These are phyloP conservation scores for Quercus alba DNA, from an alignment of 306 rosid species.

Conservation along the genomic window DNA sequence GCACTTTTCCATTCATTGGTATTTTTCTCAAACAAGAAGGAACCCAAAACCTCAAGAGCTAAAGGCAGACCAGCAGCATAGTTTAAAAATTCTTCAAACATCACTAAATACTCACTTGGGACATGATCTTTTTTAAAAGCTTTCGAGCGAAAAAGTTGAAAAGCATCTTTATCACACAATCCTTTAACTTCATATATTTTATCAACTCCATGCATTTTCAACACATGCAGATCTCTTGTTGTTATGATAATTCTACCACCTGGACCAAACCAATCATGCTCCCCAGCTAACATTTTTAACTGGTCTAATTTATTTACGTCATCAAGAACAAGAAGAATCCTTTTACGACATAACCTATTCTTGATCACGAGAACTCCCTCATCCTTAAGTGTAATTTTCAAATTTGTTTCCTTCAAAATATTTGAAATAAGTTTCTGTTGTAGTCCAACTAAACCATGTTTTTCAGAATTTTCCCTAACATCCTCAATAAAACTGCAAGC, in stretches of 20 bases:
- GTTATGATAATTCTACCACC: too few species aligned
- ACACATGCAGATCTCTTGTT: too few species aligned
- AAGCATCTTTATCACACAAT: background rate
- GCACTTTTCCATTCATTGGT: background rate
- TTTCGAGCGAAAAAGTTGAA: rapidly evolving
- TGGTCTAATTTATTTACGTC: rapidly evolving
- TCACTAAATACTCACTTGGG: rapidly evolving
- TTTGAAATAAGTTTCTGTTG: rapidly evolving
- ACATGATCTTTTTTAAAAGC: rapidly evolving
- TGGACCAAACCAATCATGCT: background rate
- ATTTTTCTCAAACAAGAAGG: background rate
- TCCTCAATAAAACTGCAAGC: too few species aligned
- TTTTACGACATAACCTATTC: rapidly evolving
- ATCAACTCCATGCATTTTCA: rapidly evolving
- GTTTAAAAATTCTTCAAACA: rapidly evolving
- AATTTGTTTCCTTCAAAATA: rapidly evolving
- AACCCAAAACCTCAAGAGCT: background rate
- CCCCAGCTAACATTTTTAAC: rapidly evolving
- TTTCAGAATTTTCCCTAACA: too few species aligned
- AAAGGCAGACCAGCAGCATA: rapidly evolving
- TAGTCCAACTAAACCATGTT: rapidly evolving
- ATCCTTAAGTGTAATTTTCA: rapidly evolving
- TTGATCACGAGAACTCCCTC: rapidly evolving
- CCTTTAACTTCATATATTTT: background rate
- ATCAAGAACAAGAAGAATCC: too few species aligned